Conservation (phyloP, 805 yeast genomes). For the Ogataea kodamae region DNA sequence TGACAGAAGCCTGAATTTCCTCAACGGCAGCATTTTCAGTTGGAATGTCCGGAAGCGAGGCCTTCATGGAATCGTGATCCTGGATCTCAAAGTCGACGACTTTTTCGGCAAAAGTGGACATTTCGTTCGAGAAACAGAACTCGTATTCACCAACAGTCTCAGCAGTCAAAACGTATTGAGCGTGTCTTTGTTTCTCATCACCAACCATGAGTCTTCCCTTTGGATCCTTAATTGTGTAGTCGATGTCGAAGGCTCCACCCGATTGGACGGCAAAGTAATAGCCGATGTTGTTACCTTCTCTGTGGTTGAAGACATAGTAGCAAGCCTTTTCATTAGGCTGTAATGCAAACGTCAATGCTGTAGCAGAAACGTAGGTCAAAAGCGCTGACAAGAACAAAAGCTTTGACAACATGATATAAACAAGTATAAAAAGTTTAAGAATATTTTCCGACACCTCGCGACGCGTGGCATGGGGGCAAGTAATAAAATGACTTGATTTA, state of each 20-base stretch:
- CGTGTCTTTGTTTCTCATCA: conserved; percentile 68
- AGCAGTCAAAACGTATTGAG: conserved; percentile 72
- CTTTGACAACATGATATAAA: conserved; percentile 6
- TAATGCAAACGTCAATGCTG: conserved; percentile 69
- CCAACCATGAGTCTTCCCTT: conserved; percentile 47
- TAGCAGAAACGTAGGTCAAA: conserved; percentile 29
- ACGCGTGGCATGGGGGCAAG: conserved; percentile 4
- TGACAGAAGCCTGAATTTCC: conserved; percentile 52
- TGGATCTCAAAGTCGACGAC: conserved; percentile 79
- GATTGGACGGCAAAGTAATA: conserved; percentile 82
- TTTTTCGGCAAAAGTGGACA: conserved; percentile 79
- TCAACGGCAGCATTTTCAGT: conserved; percentile 53
- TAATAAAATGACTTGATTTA: background rate
- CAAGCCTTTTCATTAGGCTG: conserved; percentile 76
- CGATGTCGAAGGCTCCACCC: conserved; percentile 79
- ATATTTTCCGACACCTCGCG: conserved; percentile 11
- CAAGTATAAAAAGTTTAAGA: conserved; percentile 3
- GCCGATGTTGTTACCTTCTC: conserved; percentile 57
- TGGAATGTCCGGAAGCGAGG: conserved; percentile 59
- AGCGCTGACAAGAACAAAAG: conserved; percentile 1
- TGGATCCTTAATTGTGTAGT: conserved; percentile 62
- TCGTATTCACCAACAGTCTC: conserved; percentile 73
- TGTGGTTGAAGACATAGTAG: conserved; percentile 64
- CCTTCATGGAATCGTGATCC: conserved; percentile 52
- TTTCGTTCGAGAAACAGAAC: conserved; percentile 79